A percentile compares a stretch with the other conserved stretches of the same genome.
Conservation (phyloP, 768 basidiomycete genomes). For the Lentinus brumalis region DNA sequence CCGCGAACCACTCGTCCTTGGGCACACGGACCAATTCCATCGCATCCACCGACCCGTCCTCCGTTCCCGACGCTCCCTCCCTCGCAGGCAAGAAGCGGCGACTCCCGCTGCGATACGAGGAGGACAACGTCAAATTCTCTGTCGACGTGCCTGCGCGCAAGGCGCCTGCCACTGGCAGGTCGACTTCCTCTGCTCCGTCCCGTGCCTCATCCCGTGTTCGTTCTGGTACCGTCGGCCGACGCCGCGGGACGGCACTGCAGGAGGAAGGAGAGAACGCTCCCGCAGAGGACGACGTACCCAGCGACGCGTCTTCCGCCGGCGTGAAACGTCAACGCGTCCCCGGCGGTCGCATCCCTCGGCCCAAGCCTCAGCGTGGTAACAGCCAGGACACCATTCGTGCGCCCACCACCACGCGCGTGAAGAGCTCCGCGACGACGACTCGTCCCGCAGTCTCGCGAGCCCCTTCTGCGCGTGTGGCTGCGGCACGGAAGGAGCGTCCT, state of each 20-base stretch:
- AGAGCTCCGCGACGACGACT: background rate
- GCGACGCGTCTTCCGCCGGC: slow-evolving; percentile 7
- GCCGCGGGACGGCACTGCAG: background rate
- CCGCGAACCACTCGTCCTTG: slow-evolving; percentile 32
- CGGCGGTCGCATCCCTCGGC: slow-evolving; percentile 3
- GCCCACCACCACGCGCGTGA: background rate
- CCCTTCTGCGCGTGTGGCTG: slow-evolving; percentile 9
- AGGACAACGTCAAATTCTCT: slow-evolving; percentile 13
- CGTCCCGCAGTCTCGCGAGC: slow-evolving; percentile 3
- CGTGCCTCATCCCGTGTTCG: slow-evolving; percentile 6
- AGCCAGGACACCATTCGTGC: slow-evolving; percentile 16
- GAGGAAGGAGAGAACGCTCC: background rate
- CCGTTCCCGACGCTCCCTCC: slow-evolving; percentile 21
- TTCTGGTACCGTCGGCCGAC: background rate
- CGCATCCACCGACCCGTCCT: slow-evolving; percentile 20
- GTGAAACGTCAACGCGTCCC: slow-evolving; percentile 21
- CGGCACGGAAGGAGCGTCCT: slow-evolving; percentile 4
- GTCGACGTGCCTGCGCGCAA: slow-evolving; percentile 12
- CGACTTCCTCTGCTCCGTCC: background rate
- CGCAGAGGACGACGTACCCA: background rate
- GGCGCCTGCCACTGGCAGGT: background rate
- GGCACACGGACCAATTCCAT: slow-evolving; percentile 30
- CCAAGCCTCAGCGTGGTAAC: slow-evolving; percentile 5
- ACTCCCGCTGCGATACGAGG: slow-evolving; percentile 18
- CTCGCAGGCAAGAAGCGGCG: slow-evolving; percentile 31